Conservation (phyloP, 306 rosid species). For the Astragalus membranaceus region DNA sequence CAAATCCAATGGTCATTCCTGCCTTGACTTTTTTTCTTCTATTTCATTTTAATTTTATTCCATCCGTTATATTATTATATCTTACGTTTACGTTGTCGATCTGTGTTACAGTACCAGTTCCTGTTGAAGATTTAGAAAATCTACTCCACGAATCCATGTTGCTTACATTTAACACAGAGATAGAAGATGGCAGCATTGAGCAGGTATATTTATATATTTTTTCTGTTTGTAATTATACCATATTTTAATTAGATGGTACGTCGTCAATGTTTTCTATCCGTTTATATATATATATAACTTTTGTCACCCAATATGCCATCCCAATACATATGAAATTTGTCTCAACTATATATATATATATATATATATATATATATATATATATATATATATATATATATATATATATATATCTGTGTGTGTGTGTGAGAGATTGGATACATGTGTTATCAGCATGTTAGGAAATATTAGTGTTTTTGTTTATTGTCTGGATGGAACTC, state of each 20-base stretch:
- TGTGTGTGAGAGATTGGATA: too few species aligned
- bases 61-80: neutral
- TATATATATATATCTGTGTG: too few species aligned
- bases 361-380: too few species aligned
- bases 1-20: conserved; percentile 36
- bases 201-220: conserved; percentile 35
- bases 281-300: too few species aligned
- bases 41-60: neutral
- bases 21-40: neutral
- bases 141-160: conserved; percentile 56
- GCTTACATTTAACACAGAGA: conserved; percentile 68
- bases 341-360: neutral
- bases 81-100: neutral
- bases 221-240: neutral
- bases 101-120: conserved; percentile 33
- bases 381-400: too few species aligned
- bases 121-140: conserved; percentile 61
- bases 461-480: neutral
- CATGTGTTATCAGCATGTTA: neutral
- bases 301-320: too few species aligned
- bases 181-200: conserved; percentile 85
- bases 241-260: too few species aligned
- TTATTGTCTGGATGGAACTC: too few species aligned
- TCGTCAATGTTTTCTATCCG: too few species aligned
- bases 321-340: neutral